These are phyloP conservation scores for Pseudocercospora macadamiae DNA, from an alignment of 2,329 filamentous ascomycete genomes.

Conservation along the genomic window DNA sequence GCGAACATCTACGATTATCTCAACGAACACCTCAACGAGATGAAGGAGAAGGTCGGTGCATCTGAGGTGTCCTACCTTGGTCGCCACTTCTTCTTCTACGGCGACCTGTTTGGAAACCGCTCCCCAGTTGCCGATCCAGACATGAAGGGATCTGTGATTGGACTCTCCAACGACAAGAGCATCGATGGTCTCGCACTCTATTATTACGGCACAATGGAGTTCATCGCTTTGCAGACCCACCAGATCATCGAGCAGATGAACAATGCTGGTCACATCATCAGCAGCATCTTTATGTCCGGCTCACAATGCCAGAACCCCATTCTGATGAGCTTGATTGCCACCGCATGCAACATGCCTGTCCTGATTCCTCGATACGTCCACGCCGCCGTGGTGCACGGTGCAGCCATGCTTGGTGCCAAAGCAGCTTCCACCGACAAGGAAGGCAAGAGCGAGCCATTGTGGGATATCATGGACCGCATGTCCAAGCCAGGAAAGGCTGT, in stretches of 20 bases:
- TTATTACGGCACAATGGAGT: conserved; percentile 97
- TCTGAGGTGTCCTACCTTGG: conserved; percentile 83
- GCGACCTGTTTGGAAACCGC: conserved; percentile 94
- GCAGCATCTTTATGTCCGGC: conserved; percentile 97
- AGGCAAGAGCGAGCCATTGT: conserved; percentile 82
- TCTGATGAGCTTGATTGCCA: conserved; percentile 88
- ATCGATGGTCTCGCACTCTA: conserved; percentile 84
- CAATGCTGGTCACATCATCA: conserved; percentile 80
- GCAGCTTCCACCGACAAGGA: conserved; percentile 81
- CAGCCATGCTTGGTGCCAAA: conserved; percentile 96
- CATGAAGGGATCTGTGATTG: conserved; percentile 90
- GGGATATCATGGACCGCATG: conserved; percentile 97
- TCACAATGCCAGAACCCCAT: conserved; percentile 96
- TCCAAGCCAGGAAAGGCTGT: conserved; percentile 89
- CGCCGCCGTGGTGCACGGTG: conserved; percentile 95
- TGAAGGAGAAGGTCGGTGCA: conserved; percentile 69
- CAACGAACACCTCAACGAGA: conserved; percentile 79
- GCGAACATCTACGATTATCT: conserved; percentile 94
- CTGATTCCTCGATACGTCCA: conserved; percentile 92
- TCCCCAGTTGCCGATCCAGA: conserved; percentile 89
- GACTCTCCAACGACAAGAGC: conserved; percentile 82
- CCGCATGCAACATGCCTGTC: conserved; percentile 88
- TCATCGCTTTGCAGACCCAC: conserved; percentile 93
- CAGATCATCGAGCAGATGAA: conserved; percentile 98
- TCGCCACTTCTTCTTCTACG: conserved; percentile 97